Evolutionary conservation across 768 basidiomycete species (phyloP), one percentile per base, ranked within the genome.

Genomic region (Chalciporus sphaerocephalus): DNA sequence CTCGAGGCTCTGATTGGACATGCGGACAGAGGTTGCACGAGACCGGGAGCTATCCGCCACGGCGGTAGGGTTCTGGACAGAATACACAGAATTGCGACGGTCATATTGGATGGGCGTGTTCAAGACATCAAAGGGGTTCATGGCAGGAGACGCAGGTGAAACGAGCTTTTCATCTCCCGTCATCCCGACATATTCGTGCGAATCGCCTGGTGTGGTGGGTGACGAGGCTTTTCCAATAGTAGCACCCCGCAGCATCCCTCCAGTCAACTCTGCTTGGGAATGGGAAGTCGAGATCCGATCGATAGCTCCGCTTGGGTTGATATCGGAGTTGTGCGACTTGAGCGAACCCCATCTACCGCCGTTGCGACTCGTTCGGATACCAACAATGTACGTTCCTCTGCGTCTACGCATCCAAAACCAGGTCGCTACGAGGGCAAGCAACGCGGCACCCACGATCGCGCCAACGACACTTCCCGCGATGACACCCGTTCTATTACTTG

Each of bases 381-480:
- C 73, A 37, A 53, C 48, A 16, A 53, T 46, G 4, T 50, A 24
- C 17, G 21, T 16, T 33, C 44, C 48, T 37, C 45, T 53, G 50
- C 59, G 56, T 23, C 51, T 55, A 40, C 47, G 48, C 39, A 60
- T 33, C 48, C 54, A 63, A 27, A 71, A 50, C 27, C 61, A 67
- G 27, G 69, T 46, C 48, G 69, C 65, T 44, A 38, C 51, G 20
- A 70, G 41, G 6, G 65, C 55, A 13, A 67, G 54, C 17, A 74
- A 50, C 5, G 50, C 52, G 24, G 79, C 43, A 12, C 61, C 72
- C 2, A 71, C 54, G 2, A 67, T 16, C 2, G 69, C 76, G 5
- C 77, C 81, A 4, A 83, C 51, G 16, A 76, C 70, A 20, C 74
- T 74, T 2, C 81, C 84, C 5, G 70, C 73, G 21, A 85, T 75